Percentiles rank a stretch among this genome's conserved stretches.
phyloP scores from a whole-genome alignment of 2,329 filamentous ascomycete species.

The Xylariales sp. region DNA sequence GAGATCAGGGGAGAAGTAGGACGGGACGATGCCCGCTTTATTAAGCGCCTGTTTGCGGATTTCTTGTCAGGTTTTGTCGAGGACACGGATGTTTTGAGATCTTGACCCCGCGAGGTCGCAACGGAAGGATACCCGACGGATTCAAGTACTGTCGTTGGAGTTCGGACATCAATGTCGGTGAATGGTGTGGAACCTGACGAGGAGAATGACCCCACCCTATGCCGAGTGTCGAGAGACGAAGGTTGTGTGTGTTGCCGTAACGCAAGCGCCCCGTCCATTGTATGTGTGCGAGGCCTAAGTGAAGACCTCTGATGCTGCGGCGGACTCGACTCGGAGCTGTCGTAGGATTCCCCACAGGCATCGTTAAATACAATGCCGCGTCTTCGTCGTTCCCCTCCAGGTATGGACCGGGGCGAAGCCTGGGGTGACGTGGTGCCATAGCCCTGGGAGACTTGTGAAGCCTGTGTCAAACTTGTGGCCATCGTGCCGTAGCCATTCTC shows the following conservation, averaged over 20 bases:
- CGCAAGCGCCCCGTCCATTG: conserved; percentile 46
- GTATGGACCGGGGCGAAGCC: conserved; percentile 43
- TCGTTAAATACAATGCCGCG: conserved; percentile 61
- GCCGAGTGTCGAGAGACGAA: conserved; percentile 45
- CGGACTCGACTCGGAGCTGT: conserved; percentile 40
- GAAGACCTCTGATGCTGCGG: conserved; percentile 30
- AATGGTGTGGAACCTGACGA: conserved; percentile 53
- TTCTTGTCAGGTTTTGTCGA: conserved; percentile 39
- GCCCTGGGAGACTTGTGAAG: conserved; percentile 26
- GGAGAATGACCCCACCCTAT: conserved; percentile 67
- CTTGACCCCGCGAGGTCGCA: conserved; percentile 27
- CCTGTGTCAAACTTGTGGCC: conserved; percentile 19
- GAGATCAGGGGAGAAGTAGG: conserved; percentile 54
- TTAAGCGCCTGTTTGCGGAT: conserved; percentile 43
- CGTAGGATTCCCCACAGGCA: conserved; percentile 45
- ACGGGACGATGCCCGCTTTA: conserved; percentile 52
- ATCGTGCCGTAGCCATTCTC: conserved; percentile 26
- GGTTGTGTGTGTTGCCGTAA: conserved; percentile 39
- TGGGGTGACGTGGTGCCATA: conserved; percentile 36
- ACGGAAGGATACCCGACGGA: conserved; percentile 38
- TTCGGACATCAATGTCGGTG: conserved; percentile 38
- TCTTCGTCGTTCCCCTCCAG: conserved; percentile 41
- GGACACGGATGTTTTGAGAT: conserved; percentile 29
- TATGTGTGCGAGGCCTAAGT: conserved; percentile 51
- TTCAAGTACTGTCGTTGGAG: conserved; percentile 36